Base-by-base conservation (phyloP, 1,284 basidiomycete species). In the Ustilago esculenta region DNA sequence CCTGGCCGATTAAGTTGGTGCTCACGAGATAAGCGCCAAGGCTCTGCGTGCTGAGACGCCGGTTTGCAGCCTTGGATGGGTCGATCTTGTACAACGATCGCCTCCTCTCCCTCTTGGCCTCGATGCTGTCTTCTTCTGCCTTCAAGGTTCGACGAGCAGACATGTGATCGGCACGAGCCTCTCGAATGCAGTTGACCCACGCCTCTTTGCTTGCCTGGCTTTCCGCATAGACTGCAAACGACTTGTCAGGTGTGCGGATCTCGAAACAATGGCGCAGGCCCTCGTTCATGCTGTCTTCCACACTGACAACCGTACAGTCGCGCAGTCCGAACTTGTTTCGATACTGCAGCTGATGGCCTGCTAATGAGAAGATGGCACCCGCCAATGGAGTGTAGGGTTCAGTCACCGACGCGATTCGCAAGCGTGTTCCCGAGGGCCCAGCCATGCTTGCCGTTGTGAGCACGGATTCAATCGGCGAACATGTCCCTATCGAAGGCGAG, bases 401-500 rank as follows among this genome's bases (percentile, higher is more conserved):
- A 8, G 59, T 57, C 11, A 59, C 35, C 18, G 64, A 60, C 3
- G 41, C 34, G 6, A 65, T 44, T 12, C 54, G 45, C 15, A 50
- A 40, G 4, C 59, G 55, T 21, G 55, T 39, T 36, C 44, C 41
- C 24, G 39, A 25, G n/a, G 52, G 40, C 20, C 33, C 47, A 18
- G 52, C 21, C 27, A 45, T 20, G 54, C 41, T 27, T 10, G 42
- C 35, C 2, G 52, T 37, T 18, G 55, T 21, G 25, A 63, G 37
- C 10, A 64, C 55, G 6, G 57, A 41, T 37, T 58, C 66, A 55
- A 70, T n/a, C 89, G 90, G 81, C 90, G 87, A 24, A 88, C 89
- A 76, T 88, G 86, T 46, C 86, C 87, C 82, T 66, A 88, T 90
- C 53, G 90, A 84, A 2, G 87, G 65, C 50, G 23, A 75, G 72